Base-by-base conservation (phyloP, 192 early-diverging fungal species). In the Podila epicladia region DNA sequence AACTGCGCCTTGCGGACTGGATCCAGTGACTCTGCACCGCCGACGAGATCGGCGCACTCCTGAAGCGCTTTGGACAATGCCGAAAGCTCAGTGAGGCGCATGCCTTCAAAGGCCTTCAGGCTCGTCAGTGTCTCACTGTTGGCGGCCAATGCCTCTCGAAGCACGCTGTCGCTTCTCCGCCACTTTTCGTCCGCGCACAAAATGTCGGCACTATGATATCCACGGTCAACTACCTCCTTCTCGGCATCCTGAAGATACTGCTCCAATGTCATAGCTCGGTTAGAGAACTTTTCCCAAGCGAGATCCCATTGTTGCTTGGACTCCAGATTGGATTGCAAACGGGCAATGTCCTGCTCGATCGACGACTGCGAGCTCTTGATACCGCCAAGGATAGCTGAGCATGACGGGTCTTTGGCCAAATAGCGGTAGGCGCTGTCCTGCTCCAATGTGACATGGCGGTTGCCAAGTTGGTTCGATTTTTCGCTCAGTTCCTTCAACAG, bases 281-380 rank as follows among this genome's bases (percentile, higher is more conserved):
- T 66, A 1, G 58, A 37, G 51, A 79, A 79, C 15, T 69, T 41
- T 6, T 53, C 38, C 76, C 76, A 79, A 22, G 76, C 69, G 50
- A 72, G 19, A 32, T 79, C 62, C 76, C 76, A 79, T 29, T 79
- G 69, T 45, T 79, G 65, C 55, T 79, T 79, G 20, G 71, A 32
- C 11, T 72, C 76, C 17, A 79, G 60, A 1, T 55, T 59, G 11
- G 64, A 38, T 51, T 79, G 76, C 6, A 79, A 69, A 22, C 76
- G 69, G 11, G 62, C 65, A 41, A 67, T 69, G 2, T 58, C 58
- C 15, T 72, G 57, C 31, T 72, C 64, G 12, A 79, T 79, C 1
- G 76, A 62, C 31, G 22, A 12, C 48, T 79, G 70, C 7, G 64
- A 59, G 15, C 35, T 32, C 53, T 57, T 53, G 37, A 79, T 79